A percentile compares a stretch with the other conserved stretches of the same genome.
Evolutionary conservation across 2,329 filamentous ascomycete genomes (phyloP).

Genomic region (Colletotrichum gloeosporioides): DNA sequence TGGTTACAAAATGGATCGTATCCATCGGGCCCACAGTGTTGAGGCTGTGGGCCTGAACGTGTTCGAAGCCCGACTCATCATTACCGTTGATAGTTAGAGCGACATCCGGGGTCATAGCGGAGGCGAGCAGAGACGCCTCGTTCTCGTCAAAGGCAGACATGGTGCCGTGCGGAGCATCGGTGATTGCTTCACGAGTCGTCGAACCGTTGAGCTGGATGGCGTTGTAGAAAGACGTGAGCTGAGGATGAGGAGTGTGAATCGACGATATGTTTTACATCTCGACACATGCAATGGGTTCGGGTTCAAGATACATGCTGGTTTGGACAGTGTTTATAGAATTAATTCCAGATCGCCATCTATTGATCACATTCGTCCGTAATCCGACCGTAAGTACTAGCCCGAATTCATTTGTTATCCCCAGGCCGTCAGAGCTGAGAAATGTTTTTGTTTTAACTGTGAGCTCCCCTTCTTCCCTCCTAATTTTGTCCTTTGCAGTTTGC

Average conservation of each 20-base stretch:
- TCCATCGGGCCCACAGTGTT: background rate
- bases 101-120: background rate
- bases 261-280: background rate
- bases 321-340: background rate
- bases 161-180: background rate
- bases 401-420: background rate
- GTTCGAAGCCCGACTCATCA: background rate
- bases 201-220: background rate
- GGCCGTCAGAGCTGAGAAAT: background rate
- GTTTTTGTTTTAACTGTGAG: no score
- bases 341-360: background rate
- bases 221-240: background rate
- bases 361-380: background rate
- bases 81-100: background rate
- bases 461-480: no score
- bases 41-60: background rate
- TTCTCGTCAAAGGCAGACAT: background rate
- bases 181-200: background rate
- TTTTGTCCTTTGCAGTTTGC: no score
- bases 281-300: accelerated
- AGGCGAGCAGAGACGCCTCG: background rate
- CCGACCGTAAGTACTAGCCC: background rate
- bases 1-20: background rate
- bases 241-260: background rate
- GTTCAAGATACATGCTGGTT: background rate